Conservation (phyloP, 495 filamentous ascomycete species). For the Oleoguttula mirabilis region DNA sequence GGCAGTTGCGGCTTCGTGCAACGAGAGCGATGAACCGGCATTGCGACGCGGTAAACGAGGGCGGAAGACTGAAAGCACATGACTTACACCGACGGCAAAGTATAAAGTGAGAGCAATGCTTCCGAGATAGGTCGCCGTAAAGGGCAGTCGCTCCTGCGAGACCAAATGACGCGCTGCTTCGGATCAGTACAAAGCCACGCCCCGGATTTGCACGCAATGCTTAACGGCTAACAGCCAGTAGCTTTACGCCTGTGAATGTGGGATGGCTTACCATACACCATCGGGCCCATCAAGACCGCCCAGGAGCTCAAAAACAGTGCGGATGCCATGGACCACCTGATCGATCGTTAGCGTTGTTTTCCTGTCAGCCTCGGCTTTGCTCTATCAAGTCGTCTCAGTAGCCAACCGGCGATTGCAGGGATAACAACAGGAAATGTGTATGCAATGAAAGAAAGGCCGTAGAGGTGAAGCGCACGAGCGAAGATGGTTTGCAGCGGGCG, state of each 20-base stretch:
- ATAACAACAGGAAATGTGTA: too few species aligned
- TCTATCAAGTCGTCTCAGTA: too few species aligned
- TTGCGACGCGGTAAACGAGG: not conserved
- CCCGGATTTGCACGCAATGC: slow-evolving; percentile 1
- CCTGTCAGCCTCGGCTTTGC: too few species aligned
- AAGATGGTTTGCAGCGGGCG: slow-evolving; percentile 7
- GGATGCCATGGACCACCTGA: slow-evolving; percentile 90
- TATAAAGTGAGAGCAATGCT: slow-evolving; percentile 83
- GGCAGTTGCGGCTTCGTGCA: slow-evolving; percentile 6
- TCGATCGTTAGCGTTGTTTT: slow-evolving; percentile 10
- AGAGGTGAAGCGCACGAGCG: too few species aligned
- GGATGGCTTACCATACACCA: slow-evolving; percentile 46
- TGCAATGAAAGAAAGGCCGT: too few species aligned
- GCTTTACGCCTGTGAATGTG: slow-evolving; percentile 1
- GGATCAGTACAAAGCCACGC: slow-evolving; percentile 4
- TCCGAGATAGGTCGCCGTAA: slow-evolving; percentile 94
- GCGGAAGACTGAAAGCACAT: not conserved
- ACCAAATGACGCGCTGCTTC: slow-evolving; percentile 57
- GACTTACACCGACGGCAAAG: slow-evolving; percentile 81
- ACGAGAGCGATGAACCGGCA: too few species aligned
- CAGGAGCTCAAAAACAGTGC: slow-evolving; percentile 83
- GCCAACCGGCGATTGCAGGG: too few species aligned
- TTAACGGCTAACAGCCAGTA: not conserved
- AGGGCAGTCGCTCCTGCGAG: slow-evolving; percentile 75
- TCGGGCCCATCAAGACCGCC: slow-evolving; percentile 85